phyloP scores from a whole-genome alignment of 441 rosid genomes.

The Euphorbia celastroides region DNA sequence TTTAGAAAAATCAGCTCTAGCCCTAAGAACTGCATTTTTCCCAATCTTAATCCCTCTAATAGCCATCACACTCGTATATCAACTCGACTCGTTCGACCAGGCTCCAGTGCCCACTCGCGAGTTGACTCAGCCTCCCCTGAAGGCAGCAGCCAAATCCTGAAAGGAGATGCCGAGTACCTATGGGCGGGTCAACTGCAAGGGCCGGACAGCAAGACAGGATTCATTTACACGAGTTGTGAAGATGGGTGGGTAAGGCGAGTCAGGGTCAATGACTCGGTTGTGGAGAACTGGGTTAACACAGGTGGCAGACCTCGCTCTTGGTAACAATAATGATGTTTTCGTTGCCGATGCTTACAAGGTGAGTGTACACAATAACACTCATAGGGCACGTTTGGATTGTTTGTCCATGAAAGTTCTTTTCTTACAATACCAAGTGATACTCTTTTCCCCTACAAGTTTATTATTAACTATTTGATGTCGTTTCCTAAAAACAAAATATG shows the following conservation, averaged over 20 bases:
- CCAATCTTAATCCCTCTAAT: neutral
- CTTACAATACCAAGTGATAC: too few species aligned
- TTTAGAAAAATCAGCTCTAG: neutral
- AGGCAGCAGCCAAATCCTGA: constrained; percentile 22
- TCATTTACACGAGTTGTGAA: constrained; percentile 48
- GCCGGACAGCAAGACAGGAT: constrained; percentile 35
- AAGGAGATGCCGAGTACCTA: constrained; percentile 30
- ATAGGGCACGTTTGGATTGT: too few species aligned
- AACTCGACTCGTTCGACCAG: neutral
- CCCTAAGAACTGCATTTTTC: neutral
- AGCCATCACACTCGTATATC: neutral
- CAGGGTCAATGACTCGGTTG: constrained; percentile 32
- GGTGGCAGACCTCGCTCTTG: constrained; percentile 74
- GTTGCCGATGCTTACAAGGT: constrained; percentile 74
- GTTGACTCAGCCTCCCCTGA: constrained; percentile 17
- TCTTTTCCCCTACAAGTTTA: too few species aligned
- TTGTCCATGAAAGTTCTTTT: too few species aligned
- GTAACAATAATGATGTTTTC: constrained; percentile 26
- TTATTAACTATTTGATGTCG: too few species aligned
- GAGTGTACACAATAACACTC: neutral
- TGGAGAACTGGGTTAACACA: constrained; percentile 63
- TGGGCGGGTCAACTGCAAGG: constrained; percentile 31
- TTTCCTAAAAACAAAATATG: too few species aligned
- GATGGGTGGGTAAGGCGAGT: constrained; percentile 76
- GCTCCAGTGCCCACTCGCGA: constrained; percentile 41